Base-by-base conservation (phyloP, 192 early-diverging fungal species). In the Mortierella alpina region DNA sequence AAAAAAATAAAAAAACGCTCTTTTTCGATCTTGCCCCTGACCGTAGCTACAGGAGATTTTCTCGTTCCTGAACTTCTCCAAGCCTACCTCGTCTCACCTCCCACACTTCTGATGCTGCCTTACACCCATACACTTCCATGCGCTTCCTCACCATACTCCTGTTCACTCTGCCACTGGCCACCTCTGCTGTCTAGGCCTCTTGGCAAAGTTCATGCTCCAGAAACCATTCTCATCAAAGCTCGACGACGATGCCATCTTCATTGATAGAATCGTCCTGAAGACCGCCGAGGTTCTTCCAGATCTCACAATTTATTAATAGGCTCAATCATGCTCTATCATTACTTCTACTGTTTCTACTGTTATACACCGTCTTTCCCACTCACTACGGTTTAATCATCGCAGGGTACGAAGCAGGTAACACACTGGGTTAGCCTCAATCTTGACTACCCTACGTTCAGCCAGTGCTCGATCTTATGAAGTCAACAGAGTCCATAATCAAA, bases 401-500 rank as follows among this genome's bases (percentile, higher is more conserved):
- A 80, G 77, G 77, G 77, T 2, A 63, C 70, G 7, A 55, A 14
- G 0, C 59, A 68, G 65, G 72, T 80, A 60, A 72, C 66, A 20
- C 72, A 80, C 66, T 92, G 90, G 80, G 83, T 93, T 6, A 88
- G 90, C 45, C 84, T 90, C 57, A 86, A 87, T 11, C 75, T 93
- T 4, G 84, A 90, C 66, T 92, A 72, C 81, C 65, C n/a, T 86
- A 84, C 46, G 82, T 90, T 49, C 57, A 84, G 51, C 84, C 82
- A 9, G 58, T 91, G 9, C 90, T 91, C 56, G 63, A 85, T 12
- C 49, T 68, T 5, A 58, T 91, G 15, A 90, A 88, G 62, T 72
- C 84, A 1, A 85, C 88, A 2, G 47, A 15, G 14, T 41, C 69
- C 20, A 14, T 68, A 31, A 23, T 50, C 13, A 80, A 75, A 48